Percentiles rank a stretch among this genome's conserved stretches.
These are phyloP conservation scores for Syncephalastrum contaminatum DNA, from an alignment of 371 early-diverging fungal species.

Conservation along the genomic window DNA sequence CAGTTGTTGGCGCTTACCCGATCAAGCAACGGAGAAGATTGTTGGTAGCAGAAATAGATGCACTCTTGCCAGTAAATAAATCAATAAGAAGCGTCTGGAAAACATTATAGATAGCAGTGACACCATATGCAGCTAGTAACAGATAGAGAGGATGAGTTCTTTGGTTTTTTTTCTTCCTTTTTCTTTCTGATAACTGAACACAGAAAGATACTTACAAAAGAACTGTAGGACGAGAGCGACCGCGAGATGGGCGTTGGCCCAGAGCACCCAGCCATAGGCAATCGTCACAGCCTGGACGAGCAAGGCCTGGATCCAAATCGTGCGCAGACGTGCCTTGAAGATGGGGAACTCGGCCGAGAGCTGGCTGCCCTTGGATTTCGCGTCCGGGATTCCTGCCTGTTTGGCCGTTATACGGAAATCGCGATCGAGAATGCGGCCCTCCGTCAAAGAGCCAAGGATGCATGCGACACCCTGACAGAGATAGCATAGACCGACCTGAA, in stretches of 20 bases:
- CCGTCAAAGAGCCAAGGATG: constrained; percentile 24
- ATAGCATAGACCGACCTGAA: constrained; percentile 38
- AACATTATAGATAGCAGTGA: background rate
- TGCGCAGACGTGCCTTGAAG: constrained; percentile 11
- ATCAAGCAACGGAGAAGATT: constrained; percentile 36
- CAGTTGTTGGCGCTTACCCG: constrained; percentile 17
- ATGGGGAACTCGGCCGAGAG: constrained; percentile 14
- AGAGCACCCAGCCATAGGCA: constrained; percentile 13
- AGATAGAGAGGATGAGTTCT: background rate
- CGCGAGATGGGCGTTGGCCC: constrained; percentile 6
- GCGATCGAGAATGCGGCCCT: constrained; percentile 29
- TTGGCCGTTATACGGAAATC: constrained; percentile 25
- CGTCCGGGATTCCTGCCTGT: constrained; percentile 10
- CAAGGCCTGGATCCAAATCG: constrained; percentile 7
- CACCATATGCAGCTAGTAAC: background rate
- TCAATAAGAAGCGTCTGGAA: constrained; percentile 34
- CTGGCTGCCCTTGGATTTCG: constrained; percentile 2
- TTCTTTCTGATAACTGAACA: background rate
- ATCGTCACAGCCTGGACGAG: constrained; percentile 7
- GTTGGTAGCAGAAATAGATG: constrained; percentile 41
- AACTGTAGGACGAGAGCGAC: constrained; percentile 13
- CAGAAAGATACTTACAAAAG: constrained; percentile 6
- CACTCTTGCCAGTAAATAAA: constrained; percentile 31
- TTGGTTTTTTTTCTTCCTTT: too few species aligned
- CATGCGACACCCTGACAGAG: constrained; percentile 30